phyloP scores from a whole-genome alignment of 148 eudicot species.

The Spergularia bocconei region DNA sequence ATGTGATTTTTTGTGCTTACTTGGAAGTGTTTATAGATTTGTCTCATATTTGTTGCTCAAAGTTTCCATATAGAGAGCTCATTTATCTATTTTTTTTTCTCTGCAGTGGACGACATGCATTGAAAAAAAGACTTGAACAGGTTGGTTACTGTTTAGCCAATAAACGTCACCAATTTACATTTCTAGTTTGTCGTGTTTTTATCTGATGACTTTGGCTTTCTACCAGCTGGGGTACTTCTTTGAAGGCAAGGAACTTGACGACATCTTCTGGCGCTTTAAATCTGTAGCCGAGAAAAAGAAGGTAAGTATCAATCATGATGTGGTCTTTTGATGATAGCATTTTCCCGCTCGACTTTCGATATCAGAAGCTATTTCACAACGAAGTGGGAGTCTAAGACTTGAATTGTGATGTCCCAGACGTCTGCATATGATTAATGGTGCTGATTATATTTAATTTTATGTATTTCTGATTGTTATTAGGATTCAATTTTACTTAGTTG shows the following conservation, averaged over 20 bases:
- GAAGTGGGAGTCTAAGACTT: too few species aligned
- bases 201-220: slow-evolving; percentile 15
- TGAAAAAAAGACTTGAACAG: slow-evolving; percentile 78
- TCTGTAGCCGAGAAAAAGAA: slow-evolving; percentile 86
- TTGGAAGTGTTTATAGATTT: background rate
- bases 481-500: too few species aligned
- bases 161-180: background rate
- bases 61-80: background rate
- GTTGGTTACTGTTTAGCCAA: slow-evolving; percentile 31
- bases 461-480: too few species aligned
- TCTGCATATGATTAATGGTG: too few species aligned
- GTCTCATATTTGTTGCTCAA: background rate
- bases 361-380: too few species aligned
- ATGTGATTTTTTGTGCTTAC: background rate
- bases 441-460: too few species aligned
- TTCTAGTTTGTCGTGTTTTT: background rate
- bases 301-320: slow-evolving; percentile 32
- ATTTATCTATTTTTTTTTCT: slow-evolving; percentile 9
- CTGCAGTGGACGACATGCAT: slow-evolving; percentile 94
- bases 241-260: slow-evolving; percentile 88
- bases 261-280: slow-evolving; percentile 84
- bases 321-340: background rate
- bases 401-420: too few species aligned
- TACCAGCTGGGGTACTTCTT: slow-evolving; percentile 80
- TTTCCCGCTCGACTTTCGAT: background rate